A percentile compares a stretch with the other conserved stretches of the same genome.
phyloP scores from a whole-genome alignment of 2,329 filamentous ascomycete genomes.

The Furcasterigmium sp. region DNA sequence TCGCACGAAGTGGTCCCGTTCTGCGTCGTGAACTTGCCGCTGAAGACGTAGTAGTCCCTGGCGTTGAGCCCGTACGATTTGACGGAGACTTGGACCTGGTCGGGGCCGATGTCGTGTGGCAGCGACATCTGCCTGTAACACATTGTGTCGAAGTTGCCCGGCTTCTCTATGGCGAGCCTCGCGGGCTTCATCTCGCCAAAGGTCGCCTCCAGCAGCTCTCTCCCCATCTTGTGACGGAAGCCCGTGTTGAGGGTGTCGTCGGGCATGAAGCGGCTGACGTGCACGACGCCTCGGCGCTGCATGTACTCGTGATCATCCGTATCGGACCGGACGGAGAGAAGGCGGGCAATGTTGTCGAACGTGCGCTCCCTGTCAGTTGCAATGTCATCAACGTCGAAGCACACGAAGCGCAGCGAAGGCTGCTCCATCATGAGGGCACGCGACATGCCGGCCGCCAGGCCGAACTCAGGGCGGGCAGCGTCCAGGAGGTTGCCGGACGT shows the following conservation, averaged over 20 bases:
- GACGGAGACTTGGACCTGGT: constrained; percentile 7
- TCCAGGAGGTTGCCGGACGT: neutral
- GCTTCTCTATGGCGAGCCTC: constrained; percentile 7
- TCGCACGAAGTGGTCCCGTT: constrained; percentile 21
- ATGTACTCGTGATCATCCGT: neutral
- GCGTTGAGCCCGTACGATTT: constrained; percentile 14
- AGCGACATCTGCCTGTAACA: constrained; percentile 13
- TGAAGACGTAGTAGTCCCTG: constrained; percentile 19
- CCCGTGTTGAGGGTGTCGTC: constrained; percentile 13
- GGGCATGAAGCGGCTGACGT: constrained; percentile 17
- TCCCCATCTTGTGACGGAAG: constrained; percentile 9
- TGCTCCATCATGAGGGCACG: neutral
- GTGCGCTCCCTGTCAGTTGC: too few relatives aligned
- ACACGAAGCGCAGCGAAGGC: neutral
- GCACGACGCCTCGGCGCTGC: neutral
- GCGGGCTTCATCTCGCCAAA: constrained; percentile 5
- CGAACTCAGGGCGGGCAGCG: neutral
- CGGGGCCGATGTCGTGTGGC: neutral
- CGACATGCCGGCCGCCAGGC: neutral
- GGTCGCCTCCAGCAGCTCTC: neutral
- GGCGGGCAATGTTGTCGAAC: too few relatives aligned
- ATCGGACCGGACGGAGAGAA: neutral
- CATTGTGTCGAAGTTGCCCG: constrained; percentile 12
- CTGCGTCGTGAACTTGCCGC: constrained; percentile 7
- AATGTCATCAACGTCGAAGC: neutral